Conservation (phyloP, 768 basidiomycete species). For the Baorangia bicolor region DNA sequence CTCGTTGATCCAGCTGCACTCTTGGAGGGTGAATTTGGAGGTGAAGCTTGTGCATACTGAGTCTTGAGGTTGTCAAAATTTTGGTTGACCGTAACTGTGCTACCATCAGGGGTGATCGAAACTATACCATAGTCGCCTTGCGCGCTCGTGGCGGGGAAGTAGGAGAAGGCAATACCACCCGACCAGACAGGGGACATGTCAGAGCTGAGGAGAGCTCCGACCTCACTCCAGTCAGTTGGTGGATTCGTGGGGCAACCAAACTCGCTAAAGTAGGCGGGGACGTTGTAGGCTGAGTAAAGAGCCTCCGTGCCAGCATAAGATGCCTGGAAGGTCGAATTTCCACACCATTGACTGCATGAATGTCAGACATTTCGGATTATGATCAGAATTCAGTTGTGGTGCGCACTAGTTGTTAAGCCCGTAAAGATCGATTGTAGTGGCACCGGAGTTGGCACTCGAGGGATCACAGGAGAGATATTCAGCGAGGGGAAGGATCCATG, state of each 20-base stretch:
- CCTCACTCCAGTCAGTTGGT: conserved; percentile 75
- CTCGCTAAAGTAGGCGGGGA: conserved; percentile 89
- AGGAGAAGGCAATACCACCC: conserved; percentile 86
- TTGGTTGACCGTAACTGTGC: conserved; percentile 60
- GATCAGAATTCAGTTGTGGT: not conserved
- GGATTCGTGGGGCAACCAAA: conserved; percentile 72
- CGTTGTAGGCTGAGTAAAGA: conserved; percentile 63
- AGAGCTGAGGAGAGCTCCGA: conserved; percentile 64
- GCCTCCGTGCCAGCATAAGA: conserved; percentile 56
- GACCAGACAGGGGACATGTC: conserved; percentile 81
- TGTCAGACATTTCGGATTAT: not conserved
- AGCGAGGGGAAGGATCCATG: conserved; percentile 66
- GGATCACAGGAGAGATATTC: conserved; percentile 79
- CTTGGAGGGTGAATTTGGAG: conserved; percentile 63
- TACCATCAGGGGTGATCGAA: conserved; percentile 63
- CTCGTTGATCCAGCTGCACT: conserved; percentile 48
- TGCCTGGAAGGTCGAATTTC: conserved; percentile 53
- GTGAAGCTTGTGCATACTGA: conserved; percentile 57
- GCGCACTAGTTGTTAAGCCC: conserved; percentile 87
- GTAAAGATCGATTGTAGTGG: conserved; percentile 76
- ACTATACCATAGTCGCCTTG: conserved; percentile 85
- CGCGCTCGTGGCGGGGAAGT: conserved; percentile 78
- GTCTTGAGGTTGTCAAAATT: conserved; percentile 68
- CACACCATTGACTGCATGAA: conserved; percentile 75
- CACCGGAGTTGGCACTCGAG: conserved; percentile 48